Conservation (phyloP, 805 yeast genomes). For the Danielozyma ontarioensis region DNA sequence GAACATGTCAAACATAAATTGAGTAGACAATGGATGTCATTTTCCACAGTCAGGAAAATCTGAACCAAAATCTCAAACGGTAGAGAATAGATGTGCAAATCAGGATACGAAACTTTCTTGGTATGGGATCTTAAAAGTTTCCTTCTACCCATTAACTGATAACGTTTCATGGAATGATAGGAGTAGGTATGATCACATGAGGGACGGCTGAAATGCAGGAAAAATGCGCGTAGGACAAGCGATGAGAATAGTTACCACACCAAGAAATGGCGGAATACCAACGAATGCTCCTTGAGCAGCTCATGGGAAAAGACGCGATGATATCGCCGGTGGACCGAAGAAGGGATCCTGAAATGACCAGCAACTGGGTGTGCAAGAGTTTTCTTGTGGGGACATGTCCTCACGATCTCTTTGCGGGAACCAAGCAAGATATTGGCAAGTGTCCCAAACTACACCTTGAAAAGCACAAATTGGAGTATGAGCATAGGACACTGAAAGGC, state of each 20-base stretch:
- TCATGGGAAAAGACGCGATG: constrained; percentile 65
- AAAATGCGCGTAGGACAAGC: not conserved
- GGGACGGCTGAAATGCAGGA: not conserved
- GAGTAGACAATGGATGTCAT: constrained; percentile 16
- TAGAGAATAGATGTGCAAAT: constrained; percentile 30
- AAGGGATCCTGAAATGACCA: constrained; percentile 38
- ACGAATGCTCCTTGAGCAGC: constrained; percentile 66
- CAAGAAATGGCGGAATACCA: constrained; percentile 61
- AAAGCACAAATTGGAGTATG: constrained; percentile 67
- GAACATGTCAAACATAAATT: constrained; percentile 27
- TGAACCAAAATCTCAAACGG: constrained; percentile 40
- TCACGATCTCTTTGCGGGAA: constrained; percentile 72
- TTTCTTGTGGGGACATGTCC: constrained; percentile 86
- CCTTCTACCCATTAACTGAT: constrained; percentile 39
- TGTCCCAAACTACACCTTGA: constrained; percentile 76
- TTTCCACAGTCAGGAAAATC: constrained; percentile 23
- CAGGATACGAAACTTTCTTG: constrained; percentile 17
- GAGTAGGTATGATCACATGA: too few relatives aligned
- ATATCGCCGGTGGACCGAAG: constrained; percentile 26
- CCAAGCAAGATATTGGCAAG: constrained; percentile 76
- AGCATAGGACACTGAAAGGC: constrained; percentile 39
- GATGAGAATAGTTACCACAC: not conserved
- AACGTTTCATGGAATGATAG: constrained; percentile 27
- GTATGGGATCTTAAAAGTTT: constrained; percentile 11
- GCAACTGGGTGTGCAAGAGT: constrained; percentile 62